Evolutionary conservation across 106 monocot genomes (phyloP).

Genomic region (Gastrodia elata): DNA sequence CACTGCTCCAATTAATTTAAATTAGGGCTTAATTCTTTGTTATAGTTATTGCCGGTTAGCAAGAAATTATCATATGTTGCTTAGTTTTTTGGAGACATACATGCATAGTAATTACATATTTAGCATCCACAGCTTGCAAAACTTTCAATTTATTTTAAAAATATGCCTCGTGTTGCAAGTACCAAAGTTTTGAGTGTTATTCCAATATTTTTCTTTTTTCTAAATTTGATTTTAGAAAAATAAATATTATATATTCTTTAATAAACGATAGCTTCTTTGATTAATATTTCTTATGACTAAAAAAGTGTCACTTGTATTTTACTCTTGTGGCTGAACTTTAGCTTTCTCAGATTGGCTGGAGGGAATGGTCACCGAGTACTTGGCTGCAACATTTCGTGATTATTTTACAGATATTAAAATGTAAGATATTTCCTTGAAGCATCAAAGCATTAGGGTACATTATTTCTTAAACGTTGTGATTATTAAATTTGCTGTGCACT

Average conservation of each 20-base stretch:
- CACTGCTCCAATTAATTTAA: too few species aligned
- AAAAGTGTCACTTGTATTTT: not conserved
- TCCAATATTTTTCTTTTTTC: too few species aligned
- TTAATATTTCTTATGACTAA: not conserved
- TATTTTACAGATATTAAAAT: conserved; percentile 93
- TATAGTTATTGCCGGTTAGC: too few species aligned
- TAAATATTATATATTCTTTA: not conserved
- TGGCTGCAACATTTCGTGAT: conserved; percentile 75
- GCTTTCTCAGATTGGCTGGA: conserved; percentile 54
- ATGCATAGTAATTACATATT: too few species aligned
- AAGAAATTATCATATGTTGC: too few species aligned
- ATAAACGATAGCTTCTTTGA: not conserved
- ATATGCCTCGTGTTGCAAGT: too few species aligned
- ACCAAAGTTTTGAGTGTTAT: too few species aligned
- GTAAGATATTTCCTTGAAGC: conserved; percentile 34
- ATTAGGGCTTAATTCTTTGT: too few species aligned
- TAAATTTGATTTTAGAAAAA: not conserved
- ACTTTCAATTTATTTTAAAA: too few species aligned
- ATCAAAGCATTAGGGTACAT: not conserved
- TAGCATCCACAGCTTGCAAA: too few species aligned
- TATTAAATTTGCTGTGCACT: not conserved
- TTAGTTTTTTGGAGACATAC: too few species aligned
- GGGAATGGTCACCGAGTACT: conserved; percentile 66
- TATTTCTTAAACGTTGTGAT: not conserved
- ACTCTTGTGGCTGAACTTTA: not conserved